Conservation (phyloP, 495 filamentous ascomycete genomes). For the Paragyromitra xinjiangensis region DNA sequence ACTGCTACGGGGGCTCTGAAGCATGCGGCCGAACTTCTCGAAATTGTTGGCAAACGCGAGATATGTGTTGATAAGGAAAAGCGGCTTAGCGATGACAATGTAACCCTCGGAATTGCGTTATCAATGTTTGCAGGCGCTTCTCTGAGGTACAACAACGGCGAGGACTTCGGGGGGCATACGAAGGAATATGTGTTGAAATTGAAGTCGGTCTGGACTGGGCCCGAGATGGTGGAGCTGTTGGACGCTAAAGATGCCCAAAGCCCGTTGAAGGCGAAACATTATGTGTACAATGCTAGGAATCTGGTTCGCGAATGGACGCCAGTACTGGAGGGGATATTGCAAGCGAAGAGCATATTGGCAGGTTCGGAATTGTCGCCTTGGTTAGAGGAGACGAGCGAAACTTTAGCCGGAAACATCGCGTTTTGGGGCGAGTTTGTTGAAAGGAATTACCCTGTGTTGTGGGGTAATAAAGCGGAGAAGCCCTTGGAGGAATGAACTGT, state of each 20-base stretch:
- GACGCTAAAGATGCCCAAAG: neutral
- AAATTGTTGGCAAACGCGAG: conserved; percentile 38
- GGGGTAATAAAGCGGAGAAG: neutral
- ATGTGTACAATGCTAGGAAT: neutral
- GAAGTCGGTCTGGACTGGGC: conserved; percentile 20
- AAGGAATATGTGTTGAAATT: conserved; percentile 11
- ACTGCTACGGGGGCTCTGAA: conserved; percentile 16
- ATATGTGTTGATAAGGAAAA: conserved; percentile 26
- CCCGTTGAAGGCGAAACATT: neutral
- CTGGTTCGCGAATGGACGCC: conserved; percentile 44
- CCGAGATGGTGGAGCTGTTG: neutral
- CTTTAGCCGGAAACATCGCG: conserved; percentile 52
- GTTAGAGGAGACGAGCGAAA: conserved; percentile 49
- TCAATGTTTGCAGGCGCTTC: conserved; percentile 36
- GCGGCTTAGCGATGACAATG: conserved; percentile 41
- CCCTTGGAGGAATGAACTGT: neutral
- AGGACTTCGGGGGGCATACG: conserved; percentile 17
- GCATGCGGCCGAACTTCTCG: conserved; percentile 20
- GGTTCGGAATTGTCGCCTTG: conserved; percentile 46
- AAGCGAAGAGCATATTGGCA: conserved; percentile 48
- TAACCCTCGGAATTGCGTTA: conserved; percentile 40
- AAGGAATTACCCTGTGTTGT: neutral
- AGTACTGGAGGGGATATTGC: conserved; percentile 49
- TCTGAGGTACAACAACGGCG: conserved; percentile 37
- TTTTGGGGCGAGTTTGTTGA: conserved; percentile 52